Evolutionary conservation across 352 stramenopile genomes (phyloP).

Genomic region (Globisporangium recalcitrans): DNA sequence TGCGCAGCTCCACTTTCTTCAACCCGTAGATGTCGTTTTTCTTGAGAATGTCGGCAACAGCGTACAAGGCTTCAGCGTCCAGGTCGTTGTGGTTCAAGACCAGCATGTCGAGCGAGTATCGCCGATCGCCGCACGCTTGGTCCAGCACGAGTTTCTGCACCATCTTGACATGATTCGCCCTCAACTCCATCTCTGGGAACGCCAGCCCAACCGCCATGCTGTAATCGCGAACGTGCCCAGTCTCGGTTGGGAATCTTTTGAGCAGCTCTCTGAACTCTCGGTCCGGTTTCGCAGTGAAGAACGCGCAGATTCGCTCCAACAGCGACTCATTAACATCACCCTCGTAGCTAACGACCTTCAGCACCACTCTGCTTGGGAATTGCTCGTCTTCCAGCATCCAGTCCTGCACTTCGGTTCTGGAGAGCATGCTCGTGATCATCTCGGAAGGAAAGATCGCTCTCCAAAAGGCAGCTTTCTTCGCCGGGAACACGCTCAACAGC

Average conservation of each 20-base stretch:
- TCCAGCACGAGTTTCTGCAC: background rate
- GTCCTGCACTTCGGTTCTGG: background rate
- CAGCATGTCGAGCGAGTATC: background rate
- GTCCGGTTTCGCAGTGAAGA: background rate
- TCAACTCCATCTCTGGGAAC: background rate
- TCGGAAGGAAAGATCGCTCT: background rate
- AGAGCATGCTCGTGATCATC: background rate
- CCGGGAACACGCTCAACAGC: background rate
- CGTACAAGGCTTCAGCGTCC: background rate
- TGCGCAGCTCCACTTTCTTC: background rate
- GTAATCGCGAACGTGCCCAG: background rate
- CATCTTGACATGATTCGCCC: background rate
- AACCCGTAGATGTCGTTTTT: slow-evolving; percentile 1
- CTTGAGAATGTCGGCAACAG: background rate
- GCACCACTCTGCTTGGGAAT: background rate
- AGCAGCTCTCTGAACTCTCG: background rate
- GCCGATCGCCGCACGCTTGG: background rate
- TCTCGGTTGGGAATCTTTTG: background rate
- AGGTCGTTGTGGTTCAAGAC: background rate
- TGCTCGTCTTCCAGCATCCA: slow-evolving; percentile 2
- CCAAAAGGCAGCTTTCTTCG: background rate
- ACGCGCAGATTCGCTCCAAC: background rate
- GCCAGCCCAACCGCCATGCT: background rate
- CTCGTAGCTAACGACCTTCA: background rate
- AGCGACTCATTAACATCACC: background rate